A percentile compares a stretch with the other conserved stretches of the same genome.
Conservation (phyloP, 2,329 filamentous ascomycete species). For the Hypoxylon sp. region DNA sequence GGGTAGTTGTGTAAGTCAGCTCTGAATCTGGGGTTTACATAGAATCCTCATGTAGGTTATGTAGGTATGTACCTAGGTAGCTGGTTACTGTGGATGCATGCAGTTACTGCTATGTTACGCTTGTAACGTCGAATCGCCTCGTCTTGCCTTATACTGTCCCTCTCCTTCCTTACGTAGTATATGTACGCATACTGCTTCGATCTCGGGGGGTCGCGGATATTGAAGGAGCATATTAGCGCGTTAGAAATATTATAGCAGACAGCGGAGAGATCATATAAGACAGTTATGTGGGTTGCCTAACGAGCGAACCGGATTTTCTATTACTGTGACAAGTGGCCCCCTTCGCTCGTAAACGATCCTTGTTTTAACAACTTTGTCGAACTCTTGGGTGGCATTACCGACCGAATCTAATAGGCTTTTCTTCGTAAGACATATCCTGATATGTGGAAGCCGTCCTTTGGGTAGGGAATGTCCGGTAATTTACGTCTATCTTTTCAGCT, state of each 20-base stretch:
- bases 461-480: conserved; percentile 35
- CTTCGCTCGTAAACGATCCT: conserved; percentile 23
- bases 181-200: conserved; percentile 11
- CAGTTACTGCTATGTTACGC: conserved; percentile 31
- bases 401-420: conserved; percentile 23
- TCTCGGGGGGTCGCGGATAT: conserved; percentile 19
- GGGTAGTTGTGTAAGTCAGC: conserved; percentile 17
- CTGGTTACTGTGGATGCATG: conserved; percentile 7
- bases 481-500: conserved; percentile 29
- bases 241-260: conserved; percentile 7
- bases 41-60: conserved; percentile 4
- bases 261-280: conserved; percentile 17
- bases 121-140: conserved; percentile 35
- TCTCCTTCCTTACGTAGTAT: conserved; percentile 19
- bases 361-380: conserved; percentile 29
- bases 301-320: conserved; percentile 33
- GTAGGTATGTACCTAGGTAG: conserved; percentile 12
- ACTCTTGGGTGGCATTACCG: conserved; percentile 24
- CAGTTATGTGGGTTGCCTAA: conserved; percentile 33
- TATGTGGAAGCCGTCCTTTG: conserved; percentile 34
- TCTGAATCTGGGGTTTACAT: conserved; percentile 16
- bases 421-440: conserved; percentile 34
- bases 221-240: conserved; percentile 17
- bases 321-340: conserved; percentile 41
- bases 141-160: conserved; percentile 15